A percentile compares a stretch with the other conserved stretches of the same genome.
These are phyloP conservation scores for Xylaria cubensis DNA, from an alignment of 495 filamentous ascomycete species.

Conservation along the genomic window DNA sequence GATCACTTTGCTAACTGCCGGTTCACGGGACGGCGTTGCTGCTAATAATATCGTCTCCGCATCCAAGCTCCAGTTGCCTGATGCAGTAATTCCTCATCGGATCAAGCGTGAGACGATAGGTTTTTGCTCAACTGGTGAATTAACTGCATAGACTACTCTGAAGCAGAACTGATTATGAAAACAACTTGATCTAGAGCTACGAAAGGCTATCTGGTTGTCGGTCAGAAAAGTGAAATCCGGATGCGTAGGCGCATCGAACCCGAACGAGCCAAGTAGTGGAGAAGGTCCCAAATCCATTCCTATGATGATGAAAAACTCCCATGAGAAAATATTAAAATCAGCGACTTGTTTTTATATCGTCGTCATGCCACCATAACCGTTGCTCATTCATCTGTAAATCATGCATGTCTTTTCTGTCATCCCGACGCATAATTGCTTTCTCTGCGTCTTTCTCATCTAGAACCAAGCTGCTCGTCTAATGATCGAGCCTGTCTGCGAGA, in stretches of 20 bases:
- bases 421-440: neutral
- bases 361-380: neutral
- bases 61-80: constrained; percentile 16
- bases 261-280: neutral
- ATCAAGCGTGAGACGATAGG: constrained; percentile 12
- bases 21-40: neutral
- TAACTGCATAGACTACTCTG: neutral
- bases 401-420: neutral
- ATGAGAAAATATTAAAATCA: neutral
- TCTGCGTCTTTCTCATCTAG: neutral
- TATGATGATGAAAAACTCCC: neutral
- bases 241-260: neutral
- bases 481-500: neutral
- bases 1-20: neutral
- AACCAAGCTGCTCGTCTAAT: neutral
- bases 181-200: neutral
- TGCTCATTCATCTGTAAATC: neutral
- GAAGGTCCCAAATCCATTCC: neutral
- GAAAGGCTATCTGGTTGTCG: neutral
- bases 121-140: constrained; percentile 3
- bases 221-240: neutral
- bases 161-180: neutral
- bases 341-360: neutral
- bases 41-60: constrained; percentile 4
- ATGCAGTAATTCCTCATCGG: constrained; percentile 26